Evolutionary conservation across 2,329 filamentous ascomycete genomes (phyloP), one percentile per base, ranked within the genome.

Genomic region (Penicillium sp.): DNA sequence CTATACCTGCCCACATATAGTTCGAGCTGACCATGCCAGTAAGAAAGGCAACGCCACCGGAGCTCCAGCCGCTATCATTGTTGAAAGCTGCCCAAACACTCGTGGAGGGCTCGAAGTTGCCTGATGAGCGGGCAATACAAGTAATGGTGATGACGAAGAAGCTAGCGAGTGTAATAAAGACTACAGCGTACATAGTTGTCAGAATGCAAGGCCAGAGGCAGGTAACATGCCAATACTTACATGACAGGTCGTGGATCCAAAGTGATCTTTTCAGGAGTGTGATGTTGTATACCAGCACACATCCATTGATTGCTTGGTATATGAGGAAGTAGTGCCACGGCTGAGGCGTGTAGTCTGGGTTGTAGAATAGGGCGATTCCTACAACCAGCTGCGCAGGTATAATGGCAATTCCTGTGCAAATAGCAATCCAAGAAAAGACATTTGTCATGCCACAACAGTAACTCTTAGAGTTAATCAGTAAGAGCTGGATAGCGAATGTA

Each of bases 281-380:
- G 5, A 50, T 36, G 14, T 50, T 50, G 31, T 50, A 35, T 2
- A 50, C 19, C 6, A 50, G 11, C 3, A 50, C 27, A 14, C n/a
- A 36, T 2, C 27, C 31, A 13, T 50, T 50, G n/a, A 50, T 37
- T 4, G 47, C 31, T 22, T 50, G 47, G 6, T 50, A 50, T 1
- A 50, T 50, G 13, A 50, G 31, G 4, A 50, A 50, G 27, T 50
- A 50, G 7, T 50, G 47, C 47, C 47, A 50, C n/a, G 47, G 47
- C 11, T 36, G 31, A 4, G 47, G 31, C 1, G 47, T 50, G 18
- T 35, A 50, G 10, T 22, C 16, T 13, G 47, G 47, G 19, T 37
- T 37, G 19, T 35, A 50, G 31, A 50, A 50, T 13, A 50, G 2
- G 10, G 35, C 47, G 3, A 50, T 50, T 36, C 31, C 47, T 2